Conservation (phyloP, 2,329 filamentous ascomycete species). For the Exserohilum turcica region DNA sequence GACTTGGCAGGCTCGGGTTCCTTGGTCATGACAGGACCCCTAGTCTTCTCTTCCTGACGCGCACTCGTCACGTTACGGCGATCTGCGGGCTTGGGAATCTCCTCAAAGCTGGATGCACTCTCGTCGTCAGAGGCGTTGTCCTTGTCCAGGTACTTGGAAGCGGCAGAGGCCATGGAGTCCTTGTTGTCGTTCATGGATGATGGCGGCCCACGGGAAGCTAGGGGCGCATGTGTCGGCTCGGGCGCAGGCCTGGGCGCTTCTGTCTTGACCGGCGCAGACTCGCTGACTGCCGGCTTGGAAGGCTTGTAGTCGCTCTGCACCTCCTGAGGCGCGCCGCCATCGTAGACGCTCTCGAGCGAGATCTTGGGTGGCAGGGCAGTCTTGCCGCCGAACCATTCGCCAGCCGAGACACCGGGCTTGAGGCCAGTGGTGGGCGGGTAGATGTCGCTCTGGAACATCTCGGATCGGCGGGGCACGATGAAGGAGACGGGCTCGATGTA, state of each 20-base stretch:
- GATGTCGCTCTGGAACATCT: conserved; percentile 96
- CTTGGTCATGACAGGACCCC: conserved; percentile 37
- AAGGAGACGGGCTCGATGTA: conserved; percentile 98
- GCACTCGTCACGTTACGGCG: conserved; percentile 53
- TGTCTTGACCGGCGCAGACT: conserved; percentile 57
- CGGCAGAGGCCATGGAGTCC: conserved; percentile 81
- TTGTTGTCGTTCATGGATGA: conserved; percentile 83
- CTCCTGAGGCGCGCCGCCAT: conserved; percentile 79
- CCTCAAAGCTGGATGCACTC: conserved; percentile 83
- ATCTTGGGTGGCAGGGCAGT: conserved; percentile 86
- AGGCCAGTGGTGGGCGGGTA: conserved; percentile 83
- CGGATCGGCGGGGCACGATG: conserved; percentile 89
- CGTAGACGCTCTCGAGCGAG: conserved; percentile 88
- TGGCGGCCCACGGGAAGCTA: conserved; percentile 59
- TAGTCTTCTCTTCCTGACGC: conserved; percentile 49
- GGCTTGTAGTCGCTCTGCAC: conserved; percentile 72
- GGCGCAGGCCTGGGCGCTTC: conserved; percentile 56
- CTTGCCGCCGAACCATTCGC: conserved; percentile 88
- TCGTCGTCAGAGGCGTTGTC: conserved; percentile 66
- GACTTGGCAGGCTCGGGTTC: conserved; percentile 55
- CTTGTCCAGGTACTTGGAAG: conserved; percentile 82
- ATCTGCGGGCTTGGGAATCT: conserved; percentile 75
- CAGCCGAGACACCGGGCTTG: conserved; percentile 77
- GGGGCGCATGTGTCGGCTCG: conserved; percentile 55
- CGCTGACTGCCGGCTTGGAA: conserved; percentile 45